These are phyloP conservation scores for Amanita inopinata DNA, from an alignment of 768 basidiomycete species.

Conservation along the genomic window DNA sequence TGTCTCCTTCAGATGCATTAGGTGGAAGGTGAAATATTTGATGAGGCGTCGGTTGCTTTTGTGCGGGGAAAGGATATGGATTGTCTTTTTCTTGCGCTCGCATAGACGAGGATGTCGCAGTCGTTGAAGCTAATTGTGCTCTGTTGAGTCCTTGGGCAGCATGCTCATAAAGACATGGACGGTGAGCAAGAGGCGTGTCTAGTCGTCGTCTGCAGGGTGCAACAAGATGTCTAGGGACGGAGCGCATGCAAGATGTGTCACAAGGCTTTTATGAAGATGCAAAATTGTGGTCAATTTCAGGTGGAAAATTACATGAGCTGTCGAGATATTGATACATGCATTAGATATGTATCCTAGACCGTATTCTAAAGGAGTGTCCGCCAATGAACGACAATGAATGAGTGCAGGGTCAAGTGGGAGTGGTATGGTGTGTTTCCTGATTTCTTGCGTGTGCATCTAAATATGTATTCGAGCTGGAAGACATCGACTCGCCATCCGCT, in stretches of 20 bases:
- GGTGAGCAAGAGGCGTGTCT: background rate
- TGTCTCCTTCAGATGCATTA: conserved; percentile 45
- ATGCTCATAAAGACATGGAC: background rate
- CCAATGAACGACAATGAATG: too few relatives aligned
- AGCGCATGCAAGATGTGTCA: conserved; percentile 3
- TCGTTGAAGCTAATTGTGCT: background rate
- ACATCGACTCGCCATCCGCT: too few relatives aligned
- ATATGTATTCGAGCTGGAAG: too few relatives aligned
- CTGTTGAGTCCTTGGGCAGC: background rate
- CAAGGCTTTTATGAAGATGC: too few relatives aligned
- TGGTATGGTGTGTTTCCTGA: too few relatives aligned
- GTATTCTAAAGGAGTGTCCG: too few relatives aligned
- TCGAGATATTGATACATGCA: too few relatives aligned
- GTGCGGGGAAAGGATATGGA: conserved; percentile 37
- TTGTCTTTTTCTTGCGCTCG: background rate
- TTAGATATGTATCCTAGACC: too few relatives aligned
- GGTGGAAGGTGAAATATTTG: conserved; percentile 63
- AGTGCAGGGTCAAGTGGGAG: too few relatives aligned
- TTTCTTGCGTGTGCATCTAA: too few relatives aligned
- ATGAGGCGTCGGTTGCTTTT: conserved; percentile 49
- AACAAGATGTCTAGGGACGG: background rate
- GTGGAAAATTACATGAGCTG: background rate
- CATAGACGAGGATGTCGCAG: background rate
- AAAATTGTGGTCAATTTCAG: too few relatives aligned
- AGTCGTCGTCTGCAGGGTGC: background rate